Base-by-base conservation (phyloP, 75 land plant species). In the Gnetum montanum region DNA sequence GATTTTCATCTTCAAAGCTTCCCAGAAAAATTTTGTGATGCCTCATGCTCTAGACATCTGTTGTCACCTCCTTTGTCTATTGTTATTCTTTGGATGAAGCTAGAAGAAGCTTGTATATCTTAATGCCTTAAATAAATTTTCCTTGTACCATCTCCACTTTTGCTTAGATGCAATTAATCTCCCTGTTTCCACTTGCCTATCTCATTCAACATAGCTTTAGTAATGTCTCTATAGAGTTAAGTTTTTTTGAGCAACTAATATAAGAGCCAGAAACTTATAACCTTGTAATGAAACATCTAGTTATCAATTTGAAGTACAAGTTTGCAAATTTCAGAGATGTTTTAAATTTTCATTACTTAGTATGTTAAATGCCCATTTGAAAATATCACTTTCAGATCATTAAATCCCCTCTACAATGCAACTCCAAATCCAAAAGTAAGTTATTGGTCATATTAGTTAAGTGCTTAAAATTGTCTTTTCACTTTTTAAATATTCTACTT, bases 201-300 rank as follows among this genome's bases (percentile, higher is more conserved):
- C 58, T 87, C 81, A 38, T 80, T 79, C 33, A 84, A 58, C 28
- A 84, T 81, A 74, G 87, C 66, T 57, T 87, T 72, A 18, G 77
- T 57, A 13, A 87, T 57, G 66, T 31, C 49, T 84, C 84, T 29
- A 88, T 88, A 55, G 83, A 88, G 33, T 50, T 59, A 76, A 49
- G 22, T 63, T 44, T 52, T 84, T 64, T 27, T 71, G 70, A 44
- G 84, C 81, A 22, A 88, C 83, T 15, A 66, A 24, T 20, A 74
- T 34, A 12, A 80, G 69, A 10, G 88, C 71, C 35, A 84, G 49
- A 8, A 87, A 62, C 45, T 64, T 71, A 88, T 84, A 87, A 38
- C 77, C 72, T 63, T 41, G 65, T 25, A 64, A 56, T 16, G 70
- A 69, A n/a, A 46, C 66, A 47, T 33, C 67, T 79, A 57, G 57